Base-by-base conservation (phyloP, 140 eudicot species). In the Eryngium alpinum region DNA sequence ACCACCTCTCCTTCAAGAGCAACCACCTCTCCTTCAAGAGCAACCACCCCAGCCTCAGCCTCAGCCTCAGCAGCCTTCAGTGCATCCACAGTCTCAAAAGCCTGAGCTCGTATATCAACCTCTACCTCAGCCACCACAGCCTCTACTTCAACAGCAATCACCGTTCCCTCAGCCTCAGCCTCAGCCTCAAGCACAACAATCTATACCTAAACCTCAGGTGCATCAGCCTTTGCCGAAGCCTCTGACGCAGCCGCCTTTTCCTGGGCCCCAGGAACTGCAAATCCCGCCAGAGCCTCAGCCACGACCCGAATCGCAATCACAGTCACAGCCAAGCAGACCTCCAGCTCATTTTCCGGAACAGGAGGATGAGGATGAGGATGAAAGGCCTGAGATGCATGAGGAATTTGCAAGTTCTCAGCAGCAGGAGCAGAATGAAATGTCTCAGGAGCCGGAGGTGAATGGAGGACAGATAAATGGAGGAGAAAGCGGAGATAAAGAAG, bases 271-370 rank as follows among this genome's bases (percentile, higher is more conserved):
- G 46, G 33, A 32, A 10, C 50, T 70, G 75, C 75, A 70, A 70
- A 25, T 19, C 16, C 10, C 17, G 10, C 70, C 70, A 62, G 15
- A 77, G 0, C 84, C 73, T 33, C 86, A 43, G 56, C 79, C 53
- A 46, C 87, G 76, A 1, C 75, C 15, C 11, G 81, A 12, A 24
- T 49, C 62, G 14, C 46, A 38, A 38, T 19, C 65, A 31, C 88
- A 75, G 22, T 78, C 74, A 33, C 82, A 75, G 27, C 84, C 46
- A 33, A 81, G 84, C 5, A 77, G 15, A 15, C 81, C 73, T 34
- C 81, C 44, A 38, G 72, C 71, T n/a, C 76, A 81, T 28, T 87
- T 57, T 43, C 81, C 52, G 49, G 82, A 75, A 33, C 84, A 67
- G 32, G 75, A 24, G 75, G 75, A 32, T 4, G 46, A 38, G 46